Evolutionary conservation across 163 green algal genomes (phyloP), one percentile per base, ranked within the genome.

Genomic region (Prototheca wickerhamii): DNA sequence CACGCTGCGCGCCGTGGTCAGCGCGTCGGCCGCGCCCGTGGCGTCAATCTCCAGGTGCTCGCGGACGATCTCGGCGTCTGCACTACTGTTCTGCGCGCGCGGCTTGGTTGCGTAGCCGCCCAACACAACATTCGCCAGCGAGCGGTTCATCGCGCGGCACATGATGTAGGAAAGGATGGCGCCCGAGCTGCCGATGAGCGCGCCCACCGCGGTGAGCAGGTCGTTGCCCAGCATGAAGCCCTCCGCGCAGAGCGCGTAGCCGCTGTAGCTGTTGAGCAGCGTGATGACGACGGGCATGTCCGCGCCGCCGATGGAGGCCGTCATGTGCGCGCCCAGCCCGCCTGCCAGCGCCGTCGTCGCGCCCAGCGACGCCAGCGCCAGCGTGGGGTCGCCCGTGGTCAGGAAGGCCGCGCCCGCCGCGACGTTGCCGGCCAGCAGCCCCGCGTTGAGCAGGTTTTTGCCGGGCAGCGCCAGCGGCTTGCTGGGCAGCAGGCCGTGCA

Each of bases 131-230:
- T 96, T 95, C 58, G 80, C 61, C 56, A 97, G 75, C 26, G 70
- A 86, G 59, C 90, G 77, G 82, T 97, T 97, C 90, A 97, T 97
- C 44, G 90, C 89, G 51, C 69, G 58, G 90, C 90, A 96, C 91
- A 97, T 97, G 78, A 96, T 93, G 73, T 86, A 94, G 23, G 81
- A 91, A 23, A 97, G 85, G 63, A 97, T 96, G 63, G 87, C 87
- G 4, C 91, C 91, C 23, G 76, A 90, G 33, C 78, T 88, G 56
- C 89, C 91, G 65, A 97, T 95, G 29, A 97, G 80, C n/a, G 89
- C 86, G 33, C 89, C 89, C 59, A 89, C 86, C 5, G 74, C 74
- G 10, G 81, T 92, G 51, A 95, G 77, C 69, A 97, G 75, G 74
- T 94, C 81, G 72, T 94, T 96, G 69, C 83, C 75, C 53, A 96